These are phyloP conservation scores for Acacia pycnantha DNA, from an alignment of 331 rosid species.

Conservation along the genomic window DNA sequence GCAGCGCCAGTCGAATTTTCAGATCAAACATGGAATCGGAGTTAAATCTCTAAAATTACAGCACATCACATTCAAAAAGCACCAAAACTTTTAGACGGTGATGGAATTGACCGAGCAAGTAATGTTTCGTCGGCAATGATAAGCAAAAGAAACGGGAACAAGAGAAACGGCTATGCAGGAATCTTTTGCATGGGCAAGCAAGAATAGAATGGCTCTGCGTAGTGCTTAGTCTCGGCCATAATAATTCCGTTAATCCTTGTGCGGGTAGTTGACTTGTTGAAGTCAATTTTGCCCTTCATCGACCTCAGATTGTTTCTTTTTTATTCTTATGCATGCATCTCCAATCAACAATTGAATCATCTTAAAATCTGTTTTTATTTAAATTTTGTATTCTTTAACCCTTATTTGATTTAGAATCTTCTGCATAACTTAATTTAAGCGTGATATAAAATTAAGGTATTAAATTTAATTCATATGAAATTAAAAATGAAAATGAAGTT, in stretches of 20 bases:
- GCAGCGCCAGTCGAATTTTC: not conserved
- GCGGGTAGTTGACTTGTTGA: not conserved
- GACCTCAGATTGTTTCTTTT: not conserved
- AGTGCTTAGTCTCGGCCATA: not conserved
- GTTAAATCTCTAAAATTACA: not conserved
- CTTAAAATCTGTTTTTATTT: too few species aligned
- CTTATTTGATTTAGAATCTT: too few species aligned
- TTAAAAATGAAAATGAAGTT: too few species aligned
- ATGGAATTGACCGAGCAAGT: not conserved
- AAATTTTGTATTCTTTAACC: too few species aligned
- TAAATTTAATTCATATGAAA: not conserved
- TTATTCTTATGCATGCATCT: too few species aligned
- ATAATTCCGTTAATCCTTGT: not conserved
- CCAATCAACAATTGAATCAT: not conserved
- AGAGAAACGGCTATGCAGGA: not conserved
- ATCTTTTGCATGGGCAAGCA: not conserved
- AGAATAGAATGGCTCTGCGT: not conserved
- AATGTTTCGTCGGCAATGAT: not conserved
- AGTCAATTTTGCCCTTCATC: not conserved
- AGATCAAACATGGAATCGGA: not conserved
- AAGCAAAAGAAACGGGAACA: not conserved
- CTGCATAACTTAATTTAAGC: too few species aligned
- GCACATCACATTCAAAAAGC: not conserved
- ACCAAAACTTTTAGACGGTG: not conserved
- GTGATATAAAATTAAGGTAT: not conserved